Conservation (phyloP, 768 basidiomycete genomes). For the Gloeostereum incarnatum region DNA sequence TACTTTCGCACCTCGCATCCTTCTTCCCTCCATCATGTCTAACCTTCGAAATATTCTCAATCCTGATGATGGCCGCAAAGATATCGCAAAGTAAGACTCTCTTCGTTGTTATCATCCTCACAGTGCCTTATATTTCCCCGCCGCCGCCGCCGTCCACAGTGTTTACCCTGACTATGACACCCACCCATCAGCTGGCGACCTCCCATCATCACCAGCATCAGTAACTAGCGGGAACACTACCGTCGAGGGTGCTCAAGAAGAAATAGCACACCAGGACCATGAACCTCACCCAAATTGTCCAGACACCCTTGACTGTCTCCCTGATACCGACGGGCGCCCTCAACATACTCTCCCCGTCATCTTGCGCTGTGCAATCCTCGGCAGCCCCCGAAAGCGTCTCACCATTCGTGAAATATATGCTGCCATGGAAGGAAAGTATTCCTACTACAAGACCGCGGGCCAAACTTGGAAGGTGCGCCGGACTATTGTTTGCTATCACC, state of each 20-base stretch:
- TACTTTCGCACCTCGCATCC: conserved; percentile 12
- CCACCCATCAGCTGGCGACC: conserved; percentile 17
- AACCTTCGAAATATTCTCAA: conserved; percentile 48
- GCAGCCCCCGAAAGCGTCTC: conserved; percentile 62
- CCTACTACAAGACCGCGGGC: conserved; percentile 73
- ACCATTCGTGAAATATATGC: conserved; percentile 84
- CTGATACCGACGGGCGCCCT: conserved; percentile 69
- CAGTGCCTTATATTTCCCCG: not conserved
- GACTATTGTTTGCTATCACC: not conserved
- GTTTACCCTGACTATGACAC: conserved; percentile 11
- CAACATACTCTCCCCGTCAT: conserved; percentile 83
- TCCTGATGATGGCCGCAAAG: conserved; percentile 30
- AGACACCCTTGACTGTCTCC: conserved; percentile 67
- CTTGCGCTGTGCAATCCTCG: conserved; percentile 75
- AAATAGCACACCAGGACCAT: conserved; percentile 28
- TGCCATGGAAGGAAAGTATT: conserved; percentile 80
- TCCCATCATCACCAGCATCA: conserved; percentile 25
- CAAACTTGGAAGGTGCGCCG: conserved; percentile 73
- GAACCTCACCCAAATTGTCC: conserved; percentile 70
- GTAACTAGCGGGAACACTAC: conserved; percentile 20
- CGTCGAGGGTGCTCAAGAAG: conserved; percentile 13
- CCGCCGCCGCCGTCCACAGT: not conserved
- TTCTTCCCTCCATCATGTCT: conserved; percentile 32
- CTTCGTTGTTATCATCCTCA: too few species aligned
- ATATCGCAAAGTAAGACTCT: conserved; percentile 30